A percentile compares a stretch with the other conserved stretches of the same genome.
phyloP scores from a whole-genome alignment of 2,329 filamentous ascomycete species.

The Diatrype stigma region DNA sequence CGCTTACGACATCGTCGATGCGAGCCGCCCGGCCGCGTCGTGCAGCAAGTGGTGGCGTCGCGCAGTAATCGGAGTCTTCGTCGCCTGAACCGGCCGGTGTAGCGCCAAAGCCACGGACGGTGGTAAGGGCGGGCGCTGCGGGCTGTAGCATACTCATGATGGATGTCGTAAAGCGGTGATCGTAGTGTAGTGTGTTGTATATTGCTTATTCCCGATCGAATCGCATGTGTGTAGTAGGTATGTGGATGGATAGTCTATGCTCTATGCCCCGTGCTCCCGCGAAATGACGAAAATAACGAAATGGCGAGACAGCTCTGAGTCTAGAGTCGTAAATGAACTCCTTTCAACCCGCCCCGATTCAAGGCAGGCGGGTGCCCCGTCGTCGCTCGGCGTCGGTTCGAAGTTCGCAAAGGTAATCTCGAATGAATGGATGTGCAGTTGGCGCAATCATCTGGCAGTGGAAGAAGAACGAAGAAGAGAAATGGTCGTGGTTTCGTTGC shows the following conservation, averaged over 20 bases:
- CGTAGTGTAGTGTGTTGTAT: background rate
- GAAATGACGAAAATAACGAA: background rate
- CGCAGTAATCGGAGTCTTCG: constrained; percentile 51
- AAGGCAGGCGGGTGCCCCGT: constrained; percentile 46
- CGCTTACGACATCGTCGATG: constrained; percentile 56
- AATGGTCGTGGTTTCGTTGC: constrained; percentile 39
- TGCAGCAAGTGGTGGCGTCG: constrained; percentile 33
- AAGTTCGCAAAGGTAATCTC: constrained; percentile 46
- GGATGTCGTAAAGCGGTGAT: background rate
- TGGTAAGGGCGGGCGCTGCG: constrained; percentile 46
- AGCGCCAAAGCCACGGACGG: constrained; percentile 53
- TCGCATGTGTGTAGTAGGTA: constrained; percentile 2
- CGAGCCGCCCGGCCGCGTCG: constrained; percentile 36
- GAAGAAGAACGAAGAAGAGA: constrained; percentile 45
- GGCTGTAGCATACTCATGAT: constrained; percentile 39
- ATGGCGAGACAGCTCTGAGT: constrained; percentile 1
- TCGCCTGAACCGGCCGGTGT: constrained; percentile 53
- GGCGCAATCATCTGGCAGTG: constrained; percentile 55
- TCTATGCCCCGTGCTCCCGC: background rate
- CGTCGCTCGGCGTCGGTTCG: constrained; percentile 58
- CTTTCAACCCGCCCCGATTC: constrained; percentile 31
- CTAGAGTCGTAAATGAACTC: background rate
- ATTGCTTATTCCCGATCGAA: background rate
- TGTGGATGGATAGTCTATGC: background rate
- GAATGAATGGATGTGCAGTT: constrained; percentile 44